Evolutionary conservation across 208 protist genomes (phyloP), one percentile per base, ranked within the genome.

Genomic region (Trypanosoma melophagium): DNA sequence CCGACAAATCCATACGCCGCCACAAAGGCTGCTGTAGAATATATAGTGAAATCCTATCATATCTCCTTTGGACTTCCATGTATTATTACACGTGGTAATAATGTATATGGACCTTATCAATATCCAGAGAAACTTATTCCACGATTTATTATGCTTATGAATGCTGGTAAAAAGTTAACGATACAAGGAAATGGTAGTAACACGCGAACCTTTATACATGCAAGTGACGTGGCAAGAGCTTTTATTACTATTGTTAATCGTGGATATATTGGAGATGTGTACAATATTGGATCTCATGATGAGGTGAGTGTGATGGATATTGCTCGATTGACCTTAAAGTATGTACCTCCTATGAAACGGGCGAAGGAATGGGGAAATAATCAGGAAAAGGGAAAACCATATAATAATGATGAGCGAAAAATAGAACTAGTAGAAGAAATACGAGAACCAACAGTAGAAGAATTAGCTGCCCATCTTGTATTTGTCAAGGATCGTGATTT

Each of bases 1-100:
- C 97, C 97, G 24, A 99, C 97, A 12, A 98, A 99, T 71, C 97
- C 97, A 9, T 99, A 99, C 59, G 84, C 96, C 0, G 87, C 86
- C 28, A 94, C 89, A 16, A 98, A 98, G 80, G 91, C 87, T 19
- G 85, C 81, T 0, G 81, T 64, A 7, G 90, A 94, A 71, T 81
- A 90, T 68, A 80, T 97, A 53, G 87, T 84, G 47, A 79, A 85
- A 45, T 68, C 90, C 0, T 98, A 97, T 72, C 69, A 85, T 59
- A 72, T 83, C 44, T 97, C 91, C 7, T 99, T 97, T 78, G 71
- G 87, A 45, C 56, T 98, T 10, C 97, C 97, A 1, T 73, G 97
- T 28, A 93, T 99, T 63, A 94, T 98, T 60, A 98, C 96, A 7
- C 85, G 97, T n/a, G 86, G 91, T 28, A 98, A 97, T 77, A 98